Percentiles rank a stretch among this genome's conserved stretches.
phyloP scores from a whole-genome alignment of 495 filamentous ascomycete genomes.

The Viridothelium virens region DNA sequence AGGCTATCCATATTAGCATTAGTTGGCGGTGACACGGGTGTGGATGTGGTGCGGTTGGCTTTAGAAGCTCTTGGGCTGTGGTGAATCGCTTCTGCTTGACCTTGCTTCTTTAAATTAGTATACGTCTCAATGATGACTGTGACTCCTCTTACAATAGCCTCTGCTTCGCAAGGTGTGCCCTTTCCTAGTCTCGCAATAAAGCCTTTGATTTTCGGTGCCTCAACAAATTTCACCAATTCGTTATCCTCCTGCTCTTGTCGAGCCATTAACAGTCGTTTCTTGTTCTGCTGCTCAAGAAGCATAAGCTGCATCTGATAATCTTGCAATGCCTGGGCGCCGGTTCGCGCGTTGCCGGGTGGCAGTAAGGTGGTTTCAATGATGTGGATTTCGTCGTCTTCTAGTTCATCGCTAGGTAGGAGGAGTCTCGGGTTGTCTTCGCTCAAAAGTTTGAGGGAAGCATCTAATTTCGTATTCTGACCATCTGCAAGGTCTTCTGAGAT shows the following conservation, averaged over 20 bases:
- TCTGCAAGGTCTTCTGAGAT: background rate
- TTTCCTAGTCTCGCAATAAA: background rate
- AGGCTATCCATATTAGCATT: background rate
- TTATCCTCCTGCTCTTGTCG: constrained; percentile 80
- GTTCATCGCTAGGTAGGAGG: background rate
- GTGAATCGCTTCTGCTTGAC: too few relatives aligned
- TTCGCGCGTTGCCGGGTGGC: background rate
- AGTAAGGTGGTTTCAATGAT: background rate
- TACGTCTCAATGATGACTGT: background rate
- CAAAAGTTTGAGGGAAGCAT: background rate
- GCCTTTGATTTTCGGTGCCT: too few relatives aligned
- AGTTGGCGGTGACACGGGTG: background rate
- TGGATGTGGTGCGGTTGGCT: background rate
- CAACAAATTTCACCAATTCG: too few relatives aligned
- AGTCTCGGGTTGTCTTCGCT: background rate
- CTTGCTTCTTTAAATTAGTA: too few relatives aligned
- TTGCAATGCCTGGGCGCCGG: constrained; percentile 73
- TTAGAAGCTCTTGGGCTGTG: background rate
- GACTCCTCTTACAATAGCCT: background rate
- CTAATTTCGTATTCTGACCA: background rate
- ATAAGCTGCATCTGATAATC: constrained; percentile 99
- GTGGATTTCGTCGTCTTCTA: background rate
- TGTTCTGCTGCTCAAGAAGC: constrained; percentile 95
- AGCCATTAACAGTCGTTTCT: constrained; percentile 88
- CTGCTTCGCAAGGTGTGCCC: background rate